These are phyloP conservation scores for Amauroascus verrucosus DNA, from an alignment of 2,329 filamentous ascomycete genomes.

Conservation along the genomic window DNA sequence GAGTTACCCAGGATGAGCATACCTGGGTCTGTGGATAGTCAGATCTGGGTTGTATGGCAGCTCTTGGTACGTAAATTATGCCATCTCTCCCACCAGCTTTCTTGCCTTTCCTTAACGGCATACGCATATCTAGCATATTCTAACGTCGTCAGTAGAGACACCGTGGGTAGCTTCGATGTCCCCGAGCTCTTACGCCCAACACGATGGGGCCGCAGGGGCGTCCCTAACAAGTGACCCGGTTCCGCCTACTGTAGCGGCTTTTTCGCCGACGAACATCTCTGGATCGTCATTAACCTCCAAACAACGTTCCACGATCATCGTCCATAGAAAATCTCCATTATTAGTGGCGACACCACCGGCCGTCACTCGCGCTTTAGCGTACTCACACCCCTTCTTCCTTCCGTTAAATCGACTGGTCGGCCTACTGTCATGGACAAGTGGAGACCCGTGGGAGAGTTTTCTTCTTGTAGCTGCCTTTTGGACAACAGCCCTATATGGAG, in stretches of 20 bases:
- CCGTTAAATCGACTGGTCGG: conserved; percentile 79
- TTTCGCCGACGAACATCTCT: conserved; percentile 72
- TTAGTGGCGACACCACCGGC: conserved; percentile 89
- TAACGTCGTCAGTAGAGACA: conserved; percentile 32
- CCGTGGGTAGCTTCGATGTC: conserved; percentile 48
- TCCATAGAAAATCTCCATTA: conserved; percentile 91
- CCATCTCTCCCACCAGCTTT: background rate
- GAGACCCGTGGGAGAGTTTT: conserved; percentile 95
- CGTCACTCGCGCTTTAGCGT: conserved; percentile 85
- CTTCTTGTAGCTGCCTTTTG: conserved; percentile 76
- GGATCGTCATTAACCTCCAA: conserved; percentile 58
- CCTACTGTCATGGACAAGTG: conserved; percentile 84
- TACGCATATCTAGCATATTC: conserved; percentile 9
- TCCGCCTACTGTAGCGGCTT: conserved; percentile 73
- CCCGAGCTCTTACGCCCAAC: conserved; percentile 31
- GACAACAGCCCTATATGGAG: conserved; percentile 76
- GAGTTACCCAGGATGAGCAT: conserved; percentile 3
- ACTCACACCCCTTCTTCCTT: conserved; percentile 87
- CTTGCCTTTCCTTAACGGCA: conserved; percentile 2
- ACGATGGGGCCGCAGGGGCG: conserved; percentile 29
- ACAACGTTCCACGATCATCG: conserved; percentile 80
- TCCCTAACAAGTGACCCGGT: conserved; percentile 34
- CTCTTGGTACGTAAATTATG: conserved; percentile 39
- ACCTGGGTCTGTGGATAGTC: background rate
- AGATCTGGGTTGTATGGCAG: conserved; percentile 38